Conservation (phyloP, 1,284 basidiomycete species). For the Ceratorhiza oryzae-sativae region DNA sequence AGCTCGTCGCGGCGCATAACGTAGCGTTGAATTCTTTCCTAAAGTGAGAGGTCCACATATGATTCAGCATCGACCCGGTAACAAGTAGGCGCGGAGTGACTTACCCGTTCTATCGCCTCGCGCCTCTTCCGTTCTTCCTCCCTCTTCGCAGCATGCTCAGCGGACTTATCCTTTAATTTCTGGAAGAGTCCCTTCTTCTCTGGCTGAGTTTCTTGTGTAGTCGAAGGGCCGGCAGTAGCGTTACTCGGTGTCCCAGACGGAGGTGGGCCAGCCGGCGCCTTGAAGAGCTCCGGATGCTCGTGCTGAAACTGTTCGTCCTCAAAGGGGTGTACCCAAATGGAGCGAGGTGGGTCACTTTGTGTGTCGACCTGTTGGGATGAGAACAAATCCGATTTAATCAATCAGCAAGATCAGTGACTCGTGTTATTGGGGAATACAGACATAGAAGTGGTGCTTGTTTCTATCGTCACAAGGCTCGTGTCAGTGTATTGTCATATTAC, state of each 20-base stretch:
- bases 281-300: slow-evolving; percentile 29
- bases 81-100: neutral
- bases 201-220: neutral
- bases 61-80: neutral
- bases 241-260: neutral
- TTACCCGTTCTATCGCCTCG: slow-evolving; percentile 19
- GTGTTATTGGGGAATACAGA: slow-evolving; percentile 44
- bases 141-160: slow-evolving; percentile 31
- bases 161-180: slow-evolving; percentile 26
- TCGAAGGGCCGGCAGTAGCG: slow-evolving; percentile 10
- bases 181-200: slow-evolving; percentile 36
- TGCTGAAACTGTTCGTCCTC: slow-evolving; percentile 65
- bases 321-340: slow-evolving; percentile 74
- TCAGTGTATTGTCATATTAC: neutral
- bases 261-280: neutral
- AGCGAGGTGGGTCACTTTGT: slow-evolving; percentile 64
- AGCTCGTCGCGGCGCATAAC: slow-evolving; percentile 13
- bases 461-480: slow-evolving; percentile 40
- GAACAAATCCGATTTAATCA: slow-evolving; percentile 47
- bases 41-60: neutral
- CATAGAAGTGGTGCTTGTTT: slow-evolving; percentile 58
- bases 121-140: slow-evolving; percentile 31
- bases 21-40: slow-evolving; percentile 23
- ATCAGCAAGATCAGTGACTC: slow-evolving; percentile 45
- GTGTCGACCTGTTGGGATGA: slow-evolving; percentile 64